Conservation (phyloP, 148 eudicot species). For the Simmondsia chinensis region DNA sequence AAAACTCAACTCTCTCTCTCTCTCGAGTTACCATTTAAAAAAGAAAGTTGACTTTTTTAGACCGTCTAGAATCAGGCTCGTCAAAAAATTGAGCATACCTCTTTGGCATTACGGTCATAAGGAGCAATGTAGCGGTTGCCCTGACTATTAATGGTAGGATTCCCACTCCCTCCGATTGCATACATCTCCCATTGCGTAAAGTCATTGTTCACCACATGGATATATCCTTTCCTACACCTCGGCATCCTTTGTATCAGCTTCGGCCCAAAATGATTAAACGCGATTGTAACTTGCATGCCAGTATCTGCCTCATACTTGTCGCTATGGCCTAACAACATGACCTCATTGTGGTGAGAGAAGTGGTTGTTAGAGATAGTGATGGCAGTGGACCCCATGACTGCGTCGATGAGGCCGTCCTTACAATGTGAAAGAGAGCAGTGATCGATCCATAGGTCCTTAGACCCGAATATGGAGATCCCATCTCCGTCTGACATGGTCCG, state of each 20-base stretch:
- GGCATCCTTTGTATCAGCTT: conserved; percentile 92
- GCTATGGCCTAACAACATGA: conserved; percentile 78
- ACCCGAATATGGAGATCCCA: conserved; percentile 79
- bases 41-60: too few relatives aligned
- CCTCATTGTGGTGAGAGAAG: conserved; percentile 86
- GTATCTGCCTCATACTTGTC: conserved; percentile 65
- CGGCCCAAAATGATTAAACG: conserved; percentile 81
- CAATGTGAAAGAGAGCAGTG: conserved; percentile 79
- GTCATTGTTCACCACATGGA: conserved; percentile 91
- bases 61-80: too few relatives aligned
- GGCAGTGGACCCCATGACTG: conserved; percentile 78
- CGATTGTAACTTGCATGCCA: conserved; percentile 85
- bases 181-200: conserved; percentile 96
- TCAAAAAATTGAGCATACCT: conserved; percentile 38
- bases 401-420: conserved; percentile 77
- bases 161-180: conserved; percentile 93
- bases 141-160: conserved; percentile 92
- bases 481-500: conserved; percentile 69
- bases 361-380: conserved; percentile 74
- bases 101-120: conserved; percentile 62
- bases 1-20: too few relatives aligned
- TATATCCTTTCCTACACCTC: conserved; percentile 82
- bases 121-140: conserved; percentile 96
- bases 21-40: too few relatives aligned
- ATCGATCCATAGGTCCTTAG: conserved; percentile 77